phyloP scores from a whole-genome alignment of 2,329 filamentous ascomycete genomes.

The Nigrograna mackinnonii region DNA sequence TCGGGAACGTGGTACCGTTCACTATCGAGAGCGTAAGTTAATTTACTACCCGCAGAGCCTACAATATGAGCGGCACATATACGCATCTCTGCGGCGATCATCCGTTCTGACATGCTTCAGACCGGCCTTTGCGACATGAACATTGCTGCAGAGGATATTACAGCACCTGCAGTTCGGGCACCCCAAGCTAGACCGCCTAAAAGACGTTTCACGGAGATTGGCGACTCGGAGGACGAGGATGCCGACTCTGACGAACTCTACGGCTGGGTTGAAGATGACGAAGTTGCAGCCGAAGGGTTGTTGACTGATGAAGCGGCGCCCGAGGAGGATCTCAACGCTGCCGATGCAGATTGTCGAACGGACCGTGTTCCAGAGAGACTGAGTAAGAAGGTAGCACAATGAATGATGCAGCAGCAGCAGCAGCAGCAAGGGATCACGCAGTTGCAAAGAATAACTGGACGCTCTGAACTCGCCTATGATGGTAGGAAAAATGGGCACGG shows the following conservation, averaged over 20 bases:
- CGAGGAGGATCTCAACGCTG: conserved; percentile 11
- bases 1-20: conserved; percentile 56
- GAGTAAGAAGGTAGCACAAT: conserved; percentile 26
- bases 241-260: conserved; percentile 69
- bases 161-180: conserved; percentile 18
- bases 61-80: conserved; percentile 20
- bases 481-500: no score
- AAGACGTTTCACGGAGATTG: conserved; percentile 60
- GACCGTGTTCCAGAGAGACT: conserved; percentile 22
- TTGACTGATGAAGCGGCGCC: conserved; percentile 34
- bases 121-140: conserved; percentile 36
- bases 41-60: conserved; percentile 32
- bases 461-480: no score
- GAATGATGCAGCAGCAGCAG: no score
- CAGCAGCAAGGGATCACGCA: no score
- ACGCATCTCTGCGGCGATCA: conserved; percentile 14
- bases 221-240: conserved; percentile 65
- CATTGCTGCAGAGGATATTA: conserved; percentile 33
- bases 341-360: conserved; percentile 14
- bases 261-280: conserved; percentile 70
- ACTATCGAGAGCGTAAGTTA: conserved; percentile 49
- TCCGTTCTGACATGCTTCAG: conserved; percentile 27
- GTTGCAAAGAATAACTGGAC: no score
- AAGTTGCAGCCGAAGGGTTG: conserved; percentile 47
- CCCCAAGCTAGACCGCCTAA: conserved; percentile 53